phyloP scores from a whole-genome alignment of 2,329 filamentous ascomycete genomes.

The Diplodia seriata region DNA sequence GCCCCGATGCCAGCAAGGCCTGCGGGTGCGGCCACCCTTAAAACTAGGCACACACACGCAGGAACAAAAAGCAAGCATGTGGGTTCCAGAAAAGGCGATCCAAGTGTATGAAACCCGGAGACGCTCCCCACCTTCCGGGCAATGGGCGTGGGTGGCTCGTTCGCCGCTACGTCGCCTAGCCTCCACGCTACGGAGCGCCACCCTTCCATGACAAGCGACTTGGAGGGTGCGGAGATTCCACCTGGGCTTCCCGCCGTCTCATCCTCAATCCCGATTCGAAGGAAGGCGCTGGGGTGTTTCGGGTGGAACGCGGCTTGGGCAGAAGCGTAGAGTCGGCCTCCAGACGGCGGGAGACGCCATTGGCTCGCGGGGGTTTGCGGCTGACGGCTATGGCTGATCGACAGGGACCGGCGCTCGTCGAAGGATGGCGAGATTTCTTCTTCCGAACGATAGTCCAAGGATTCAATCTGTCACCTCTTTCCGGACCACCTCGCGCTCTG shows the following conservation, averaged over 20 bases:
- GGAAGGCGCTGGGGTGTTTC: neutral
- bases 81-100: neutral
- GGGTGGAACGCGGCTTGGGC: slow-evolving; percentile 18
- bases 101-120: too few relatives aligned
- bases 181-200: slow-evolving; percentile 3
- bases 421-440: neutral
- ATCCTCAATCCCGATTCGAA: neutral
- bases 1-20: neutral
- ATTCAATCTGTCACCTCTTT: neutral
- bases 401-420: neutral
- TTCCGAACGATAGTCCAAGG: neutral
- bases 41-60: neutral
- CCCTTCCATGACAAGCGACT: neutral
- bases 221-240: neutral
- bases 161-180: slow-evolving; percentile 11
- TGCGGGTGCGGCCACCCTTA: slow-evolving; percentile 8
- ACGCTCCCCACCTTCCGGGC: slow-evolving; percentile 1
- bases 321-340: neutral
- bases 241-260: neutral
- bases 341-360: neutral
- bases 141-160: slow-evolving; percentile 1
- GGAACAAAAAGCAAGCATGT: neutral
- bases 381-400: slow-evolving; percentile 9
- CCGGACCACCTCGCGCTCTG: too few relatives aligned
- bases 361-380: neutral